Evolutionary conservation across 345 rosid species (phyloP), one percentile per base, ranked within the genome.

Genomic region (Capsella bursapastoris): DNA sequence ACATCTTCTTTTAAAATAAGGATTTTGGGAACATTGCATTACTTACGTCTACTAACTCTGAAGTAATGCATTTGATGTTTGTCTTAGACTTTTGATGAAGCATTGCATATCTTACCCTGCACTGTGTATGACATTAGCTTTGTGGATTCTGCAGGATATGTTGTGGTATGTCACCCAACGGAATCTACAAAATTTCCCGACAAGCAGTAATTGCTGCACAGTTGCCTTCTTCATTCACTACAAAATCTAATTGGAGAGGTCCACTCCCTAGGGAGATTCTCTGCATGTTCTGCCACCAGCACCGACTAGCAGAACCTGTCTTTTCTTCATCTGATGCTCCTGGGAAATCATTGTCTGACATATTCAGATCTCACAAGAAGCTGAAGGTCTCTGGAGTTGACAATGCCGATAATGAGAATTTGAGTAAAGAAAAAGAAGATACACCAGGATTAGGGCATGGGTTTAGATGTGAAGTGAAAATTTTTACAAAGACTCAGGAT

Each of bases 191-290:
- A 82, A 61, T 95, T 79, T 86, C 92, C 11, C 79, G 97, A 79
- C 87, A 86, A 63, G 91, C 97, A 63, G 56, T 90, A 47, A 82
- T 92, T 68, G 76, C 83, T 4, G 86, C 97, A 14, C 89, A 89
- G 79, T 79, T 92, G 81, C 97, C 99, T 49, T 13, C 55, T 34
- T 70, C 80, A 35, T 92, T 79, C 74, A 91, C 96, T 11, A 83
- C 90, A 49, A 92, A 80, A 77, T 68, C 90, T 74, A 87, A 88
- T 55, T 95, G 99, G 99, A 88, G 87, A 73, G 97, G 97, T 68
- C 83, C 86, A 68, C 80, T 79, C 52, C 99, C 99, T 10, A 87
- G 85, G 82, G 99, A 95, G 75, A 82, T 90, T 50, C 84, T 92
- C 32, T 57, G 81, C 72, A 52, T 85, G 65, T 90, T 95, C 78